A percentile compares a stretch with the other conserved stretches of the same genome.
Evolutionary conservation across 257 asterid genomes (phyloP).

Genomic region (Prunella vulgaris): DNA sequence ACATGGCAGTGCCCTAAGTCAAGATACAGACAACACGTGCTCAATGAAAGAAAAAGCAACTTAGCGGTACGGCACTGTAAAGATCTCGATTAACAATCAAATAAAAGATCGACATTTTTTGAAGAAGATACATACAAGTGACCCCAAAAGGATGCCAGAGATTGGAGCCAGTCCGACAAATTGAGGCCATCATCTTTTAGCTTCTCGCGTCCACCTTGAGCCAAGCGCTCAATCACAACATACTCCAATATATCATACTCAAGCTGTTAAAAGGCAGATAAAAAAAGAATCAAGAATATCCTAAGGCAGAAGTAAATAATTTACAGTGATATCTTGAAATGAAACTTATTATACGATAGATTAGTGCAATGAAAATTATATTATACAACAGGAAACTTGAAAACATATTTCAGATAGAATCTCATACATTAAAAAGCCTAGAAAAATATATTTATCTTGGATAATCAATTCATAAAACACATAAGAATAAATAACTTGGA

Average conservation of each 20-base stretch:
- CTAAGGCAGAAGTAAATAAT: not conserved
- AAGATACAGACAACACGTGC: conserved; percentile 17
- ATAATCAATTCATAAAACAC: no score
- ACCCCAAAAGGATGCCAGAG: conserved; percentile 99
- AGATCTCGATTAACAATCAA: conserved; percentile 19
- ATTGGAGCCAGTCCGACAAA: conserved; percentile 98
- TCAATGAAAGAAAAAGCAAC: conserved; percentile 20
- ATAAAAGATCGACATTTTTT: conserved; percentile 19
- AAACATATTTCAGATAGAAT: no score
- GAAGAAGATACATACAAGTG: conserved; percentile 77
- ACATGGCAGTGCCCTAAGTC: conserved; percentile 15
- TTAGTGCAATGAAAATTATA: no score
- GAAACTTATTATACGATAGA: no score
- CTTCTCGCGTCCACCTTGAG: conserved; percentile 97
- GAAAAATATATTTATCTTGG: no score
- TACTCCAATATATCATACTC: conserved; percentile 98
- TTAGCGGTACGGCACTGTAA: conserved; percentile 12
- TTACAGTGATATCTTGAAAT: not conserved
- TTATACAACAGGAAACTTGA: no score
- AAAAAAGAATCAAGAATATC: not conserved
- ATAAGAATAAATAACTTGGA: no score
- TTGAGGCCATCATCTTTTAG: conserved; percentile 98
- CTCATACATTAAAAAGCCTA: no score
- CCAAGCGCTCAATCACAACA: conserved; percentile 97
- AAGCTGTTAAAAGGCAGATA: conserved; percentile 50